Percentiles rank a stretch among this genome's conserved stretches.
These are phyloP conservation scores for Amanita molliuscula DNA, from an alignment of 768 basidiomycete species.

Conservation along the genomic window DNA sequence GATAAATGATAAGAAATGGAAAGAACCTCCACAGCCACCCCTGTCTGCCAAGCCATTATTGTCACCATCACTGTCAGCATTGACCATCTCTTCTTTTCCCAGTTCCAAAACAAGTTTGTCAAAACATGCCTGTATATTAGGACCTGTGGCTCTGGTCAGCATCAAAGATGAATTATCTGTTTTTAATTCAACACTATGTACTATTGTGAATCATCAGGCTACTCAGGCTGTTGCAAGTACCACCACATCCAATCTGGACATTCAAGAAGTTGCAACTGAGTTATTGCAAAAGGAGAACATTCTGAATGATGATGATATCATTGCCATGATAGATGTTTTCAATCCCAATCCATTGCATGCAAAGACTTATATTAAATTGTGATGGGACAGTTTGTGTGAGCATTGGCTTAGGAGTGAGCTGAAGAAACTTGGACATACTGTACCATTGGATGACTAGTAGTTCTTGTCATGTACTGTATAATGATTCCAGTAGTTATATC, in stretches of 20 bases:
- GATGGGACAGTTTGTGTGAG: background rate
- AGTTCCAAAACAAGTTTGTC: background rate
- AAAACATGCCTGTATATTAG: background rate
- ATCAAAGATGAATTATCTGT: background rate
- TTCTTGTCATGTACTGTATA: no score
- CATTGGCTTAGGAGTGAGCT: background rate
- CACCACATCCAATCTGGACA: no score
- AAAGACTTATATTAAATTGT: background rate
- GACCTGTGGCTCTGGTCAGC: background rate
- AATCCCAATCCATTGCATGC: no score
- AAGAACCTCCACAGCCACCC: background rate
- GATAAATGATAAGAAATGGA: background rate
- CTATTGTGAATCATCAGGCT: background rate
- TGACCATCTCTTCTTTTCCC: background rate
- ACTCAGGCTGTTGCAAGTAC: background rate
- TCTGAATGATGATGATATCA: background rate
- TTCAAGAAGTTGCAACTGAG: no score
- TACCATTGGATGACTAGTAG: no score
- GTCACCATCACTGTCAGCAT: background rate
- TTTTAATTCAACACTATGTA: background rate
- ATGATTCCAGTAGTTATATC: no score
- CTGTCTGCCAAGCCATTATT: background rate
- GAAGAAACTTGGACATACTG: background rate
- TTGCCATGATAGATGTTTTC: background rate
- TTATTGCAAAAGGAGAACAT: background rate